Percentiles rank a stretch among this genome's conserved stretches.
phyloP scores from a whole-genome alignment of 2,329 filamentous ascomycete species.

The Knufia petricola region DNA sequence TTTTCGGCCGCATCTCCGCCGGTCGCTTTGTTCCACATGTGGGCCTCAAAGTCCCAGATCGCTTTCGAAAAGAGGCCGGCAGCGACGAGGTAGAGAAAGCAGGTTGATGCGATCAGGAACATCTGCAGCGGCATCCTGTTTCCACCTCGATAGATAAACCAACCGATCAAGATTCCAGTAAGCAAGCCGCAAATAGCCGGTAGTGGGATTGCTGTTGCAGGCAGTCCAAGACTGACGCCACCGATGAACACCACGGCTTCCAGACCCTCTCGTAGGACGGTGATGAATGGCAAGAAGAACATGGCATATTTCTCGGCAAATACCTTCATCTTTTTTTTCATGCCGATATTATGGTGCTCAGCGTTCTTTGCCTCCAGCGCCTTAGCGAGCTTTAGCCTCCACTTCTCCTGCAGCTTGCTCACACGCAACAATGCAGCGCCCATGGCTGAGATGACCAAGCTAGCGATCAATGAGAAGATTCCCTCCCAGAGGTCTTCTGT shows the following conservation, averaged over 20 bases:
- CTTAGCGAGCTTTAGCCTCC: slow-evolving; percentile 70
- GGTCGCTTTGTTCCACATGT: slow-evolving; percentile 54
- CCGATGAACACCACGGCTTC: slow-evolving; percentile 81
- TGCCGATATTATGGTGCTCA: slow-evolving; percentile 19
- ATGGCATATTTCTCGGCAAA: slow-evolving; percentile 72
- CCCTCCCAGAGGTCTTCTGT: slow-evolving; percentile 76
- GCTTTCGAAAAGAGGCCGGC: slow-evolving; percentile 71
- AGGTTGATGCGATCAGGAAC: slow-evolving; percentile 74
- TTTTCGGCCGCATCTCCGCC: slow-evolving; percentile 51
- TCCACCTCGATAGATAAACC: slow-evolving; percentile 68
- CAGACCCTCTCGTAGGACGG: slow-evolving; percentile 74
- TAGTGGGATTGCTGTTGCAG: slow-evolving; percentile 66
- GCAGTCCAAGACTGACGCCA: slow-evolving; percentile 67
- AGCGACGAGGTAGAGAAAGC: slow-evolving; percentile 73
- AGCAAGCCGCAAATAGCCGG: slow-evolving; percentile 63
- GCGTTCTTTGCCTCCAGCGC: slow-evolving; percentile 52
- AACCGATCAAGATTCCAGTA: slow-evolving; percentile 60
- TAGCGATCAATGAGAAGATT: slow-evolving; percentile 63
- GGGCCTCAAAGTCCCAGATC: slow-evolving; percentile 64
- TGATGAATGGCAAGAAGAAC: slow-evolving; percentile 79
- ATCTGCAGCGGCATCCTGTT: slow-evolving; percentile 58
- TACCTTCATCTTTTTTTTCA: slow-evolving; percentile 19
- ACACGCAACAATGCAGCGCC: slow-evolving; percentile 71
- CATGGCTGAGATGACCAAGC: slow-evolving; percentile 71
- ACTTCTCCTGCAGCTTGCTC: slow-evolving; percentile 76